Base-by-base conservation (phyloP, 2,329 filamentous ascomycete genomes). In the Anthostomella pinea region DNA sequence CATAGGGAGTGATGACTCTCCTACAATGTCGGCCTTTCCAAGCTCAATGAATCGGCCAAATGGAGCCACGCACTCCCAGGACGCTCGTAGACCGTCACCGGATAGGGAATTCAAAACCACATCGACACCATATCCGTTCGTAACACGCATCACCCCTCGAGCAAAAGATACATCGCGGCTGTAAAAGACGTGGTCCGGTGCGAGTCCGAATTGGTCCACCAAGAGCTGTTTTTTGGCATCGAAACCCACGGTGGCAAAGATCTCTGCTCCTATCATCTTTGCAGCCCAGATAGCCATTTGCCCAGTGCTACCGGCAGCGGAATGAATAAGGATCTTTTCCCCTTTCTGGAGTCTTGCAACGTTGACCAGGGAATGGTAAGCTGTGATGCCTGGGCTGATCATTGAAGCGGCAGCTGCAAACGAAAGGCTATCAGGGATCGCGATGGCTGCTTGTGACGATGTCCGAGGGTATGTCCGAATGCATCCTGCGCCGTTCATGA, bases 31-130 rank as follows among this genome's bases (percentile, higher is more conserved):
- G 0, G 30, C 22, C 7, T 40, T 44, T 3, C 44, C 39, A 6
- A 49, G 26, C 17, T 42, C 35, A 5, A 43, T 8, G 45, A 73
- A 64, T 2, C 53, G 56, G 0, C 66, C 68, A 32, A 62, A 66
- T 1, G 54, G 44, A 1, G 68, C 65, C 2, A 73, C 48, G 28
- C 64, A 69, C 2, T 60, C 44, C 64, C 62, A 71, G 0, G 60
- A 57, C 1, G 60, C 56, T 4, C 58, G 60, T 0, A 71, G 51
- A 0, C 57, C 35, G 4, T 67, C 60, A 1, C 64, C 63, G 0
- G 65, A 52, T 0, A 67, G 46, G 0, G 61, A 60, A 45, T 67
- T 68, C 5, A 70, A 45, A 1, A 67, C 59, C 0, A 44, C 41
- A 16, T 44, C 43, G 1, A 46, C 35, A 3, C 43, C 39, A n/a